Evolutionary conservation across 768 basidiomycete genomes (phyloP), one percentile per base, ranked within the genome.

Genomic region (Bullera alba): DNA sequence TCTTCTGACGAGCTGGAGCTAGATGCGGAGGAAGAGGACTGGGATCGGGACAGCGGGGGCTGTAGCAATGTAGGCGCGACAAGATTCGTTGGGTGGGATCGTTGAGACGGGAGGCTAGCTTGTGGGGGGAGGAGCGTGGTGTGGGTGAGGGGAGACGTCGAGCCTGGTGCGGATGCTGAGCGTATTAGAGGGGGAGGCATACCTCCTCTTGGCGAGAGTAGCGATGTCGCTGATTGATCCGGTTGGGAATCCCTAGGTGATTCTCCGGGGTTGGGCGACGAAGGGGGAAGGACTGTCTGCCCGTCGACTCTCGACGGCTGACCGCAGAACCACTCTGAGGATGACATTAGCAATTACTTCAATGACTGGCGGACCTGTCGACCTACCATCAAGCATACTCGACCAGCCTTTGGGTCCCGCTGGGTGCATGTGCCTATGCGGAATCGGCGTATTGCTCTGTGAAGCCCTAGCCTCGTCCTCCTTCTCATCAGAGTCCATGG

Each of bases 301-400:
- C n/a, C n/a, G n/a, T n/a, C n/a, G n/a, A n/a, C n/a, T n/a, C n/a
- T n/a, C n/a, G n/a, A n/a, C 5, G 17, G 36, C 30, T 5, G 19
- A 17, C 65, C 65, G 35, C 65, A 67, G 21, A 67, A 60, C 54
- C 62, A 67, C 21, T 67, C 65, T 67, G 26, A 2, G 2, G 2
- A 28, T 21, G 8, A 34, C 32, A 34, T 34, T 8, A 34, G 32
- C 32, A n/a, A n/a, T n/a, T 34, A 34, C n/a, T 34, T 8, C 32
- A 34, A 8, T 34, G n/a, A 8, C 8, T 34, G 10, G 8, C n/a
- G 32, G n/a, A 34, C 10, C 32, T 23, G 15, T 25, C 19, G 27
- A 53, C 61, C 54, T 38, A 64, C 65, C 65, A 56, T 67, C 65
- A 5, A 67, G 46, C 60, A 67, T 61, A 25, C 46, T 61, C 41